Base-by-base conservation (phyloP, 1,139 yeast species). In the Arxiozyma heterogenica region DNA sequence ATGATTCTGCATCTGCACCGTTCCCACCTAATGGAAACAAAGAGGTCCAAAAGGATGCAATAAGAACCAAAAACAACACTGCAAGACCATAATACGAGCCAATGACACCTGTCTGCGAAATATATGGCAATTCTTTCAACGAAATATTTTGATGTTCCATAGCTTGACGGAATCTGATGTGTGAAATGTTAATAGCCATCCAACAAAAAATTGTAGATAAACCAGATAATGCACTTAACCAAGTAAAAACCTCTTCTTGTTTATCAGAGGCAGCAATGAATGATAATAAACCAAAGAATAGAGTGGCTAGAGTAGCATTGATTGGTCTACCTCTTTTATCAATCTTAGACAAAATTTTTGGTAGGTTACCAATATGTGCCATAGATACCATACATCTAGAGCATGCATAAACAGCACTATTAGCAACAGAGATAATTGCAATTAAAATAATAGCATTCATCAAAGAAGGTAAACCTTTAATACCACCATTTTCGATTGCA, bases 1-100 rank as follows among this genome's bases (percentile, higher is more conserved):
- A 84, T 51, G 71, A 73, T 51, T 70, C 66, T 20, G 86, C 86
- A 68, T 73, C 75, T 54, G 89, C 86, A 22, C 59, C 74, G 6
- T 55, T 41, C 22, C 60, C 53, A 39, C 84, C 84, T 51, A 81
- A 68, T 59, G 93, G 93, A 77, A 76, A 84, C 52, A 84, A 72
- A 8, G 90, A 87, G 57, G 83, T 77, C 89, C 89, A 85, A 69
- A 81, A 81, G 57, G 81, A 80, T 18, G 83, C 84, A 48, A 78
- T 69, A 3, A 81, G 64, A 17, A 84, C 84, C 55, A 82, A 64
- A 44, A 75, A 58, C 61, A 77, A 74, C 58, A 81, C 71, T 4
- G 70, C 49, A 3, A 76, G 71, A 42, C 84, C 83, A 60, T 74
- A 79, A 58, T 71, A 67, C 0, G 84, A 79, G 15, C 84, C 85